Conservation (phyloP, 2,329 filamentous ascomycete species). For the Thermoascus crustaceus region DNA sequence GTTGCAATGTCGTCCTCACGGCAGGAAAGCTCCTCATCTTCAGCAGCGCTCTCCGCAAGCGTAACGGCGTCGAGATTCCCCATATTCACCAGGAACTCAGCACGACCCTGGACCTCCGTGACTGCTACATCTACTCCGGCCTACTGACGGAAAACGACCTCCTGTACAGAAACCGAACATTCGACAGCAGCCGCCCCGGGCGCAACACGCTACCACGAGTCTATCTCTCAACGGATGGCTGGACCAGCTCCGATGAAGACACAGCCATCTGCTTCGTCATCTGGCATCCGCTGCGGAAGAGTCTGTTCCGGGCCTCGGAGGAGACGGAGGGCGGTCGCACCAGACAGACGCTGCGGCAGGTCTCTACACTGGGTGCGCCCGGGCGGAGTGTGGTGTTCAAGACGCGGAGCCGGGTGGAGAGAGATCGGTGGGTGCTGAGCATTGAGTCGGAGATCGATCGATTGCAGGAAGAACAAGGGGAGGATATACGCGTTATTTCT, state of each 20-base stretch:
- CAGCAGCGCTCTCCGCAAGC: constrained; percentile 49
- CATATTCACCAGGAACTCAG: constrained; percentile 57
- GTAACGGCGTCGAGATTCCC: constrained; percentile 47
- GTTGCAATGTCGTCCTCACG: constrained; percentile 53
- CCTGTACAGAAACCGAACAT: constrained; percentile 56
- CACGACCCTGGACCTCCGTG: constrained; percentile 49
- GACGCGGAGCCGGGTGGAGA: constrained; percentile 54
- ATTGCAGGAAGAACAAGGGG: constrained; percentile 37
- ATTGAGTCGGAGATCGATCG: constrained; percentile 60
- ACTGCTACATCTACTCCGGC: constrained; percentile 60
- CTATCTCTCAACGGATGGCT: constrained; percentile 50
- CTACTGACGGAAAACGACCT: constrained; percentile 55
- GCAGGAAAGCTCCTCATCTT: constrained; percentile 56
- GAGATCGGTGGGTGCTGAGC: constrained; percentile 60
- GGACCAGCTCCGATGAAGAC: constrained; percentile 56
- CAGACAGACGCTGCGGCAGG: constrained; percentile 46
- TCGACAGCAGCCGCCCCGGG: constrained; percentile 55
- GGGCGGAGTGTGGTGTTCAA: constrained; percentile 59
- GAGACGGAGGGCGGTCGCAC: constrained; percentile 31
- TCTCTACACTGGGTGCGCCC: constrained; percentile 52
- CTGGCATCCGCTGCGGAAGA: constrained; percentile 53
- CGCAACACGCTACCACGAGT: constrained; percentile 52
- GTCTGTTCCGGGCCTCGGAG: constrained; percentile 44
- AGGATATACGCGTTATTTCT: constrained; percentile 43
- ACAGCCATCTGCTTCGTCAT: constrained; percentile 61